Evolutionary conservation across 2,329 filamentous ascomycete species (phyloP), one percentile per base, ranked within the genome.

Genomic region (Fusarium sp.): DNA sequence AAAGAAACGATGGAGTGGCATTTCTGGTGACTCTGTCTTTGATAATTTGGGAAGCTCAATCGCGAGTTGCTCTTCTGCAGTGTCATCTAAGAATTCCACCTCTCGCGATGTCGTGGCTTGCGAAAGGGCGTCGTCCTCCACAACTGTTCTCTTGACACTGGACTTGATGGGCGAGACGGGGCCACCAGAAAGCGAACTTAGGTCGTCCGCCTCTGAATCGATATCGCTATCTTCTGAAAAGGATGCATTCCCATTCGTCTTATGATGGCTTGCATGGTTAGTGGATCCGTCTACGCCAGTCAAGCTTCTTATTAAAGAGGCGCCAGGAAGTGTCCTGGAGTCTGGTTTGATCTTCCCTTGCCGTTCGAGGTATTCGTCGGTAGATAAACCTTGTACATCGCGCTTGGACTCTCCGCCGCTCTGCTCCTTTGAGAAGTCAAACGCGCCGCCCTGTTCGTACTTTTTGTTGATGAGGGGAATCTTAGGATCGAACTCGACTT

Each of bases 101-200:
- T 88, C 86, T 65, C 81, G 83, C 30, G 84, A 77, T 0, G 85
- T 87, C 4, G 85, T 84, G 1, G 83, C 84, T 49, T 87, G 81
- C 1, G 86, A 87, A 18, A 83, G 79, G 13, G 80, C 81, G 53
- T 89, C 87, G 30, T 89, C 86, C n/a, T 87, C 86, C n/a, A 87
- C 85, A 16, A 70, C 78, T 44, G 78, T 76, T 53, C 82, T 77
- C 37, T 81, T 81, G 21, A 82, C 75, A 49, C 81, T 83, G 9
- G 83, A 83, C 67, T 86, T 88, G 12, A 84, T 77, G 0, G 85
- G 84, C 4, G 85, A 85, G 8, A 78, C 76, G n/a, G 82, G 80
- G 19, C 85, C 85, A 12, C 85, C 85, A 16, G 81, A 83, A 6
- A 82, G 81, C 50, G 82, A 83, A 66, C 84, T 88, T 2, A 81